Conservation (phyloP, 2,329 filamentous ascomycete species). For the Trichoderma koningii region DNA sequence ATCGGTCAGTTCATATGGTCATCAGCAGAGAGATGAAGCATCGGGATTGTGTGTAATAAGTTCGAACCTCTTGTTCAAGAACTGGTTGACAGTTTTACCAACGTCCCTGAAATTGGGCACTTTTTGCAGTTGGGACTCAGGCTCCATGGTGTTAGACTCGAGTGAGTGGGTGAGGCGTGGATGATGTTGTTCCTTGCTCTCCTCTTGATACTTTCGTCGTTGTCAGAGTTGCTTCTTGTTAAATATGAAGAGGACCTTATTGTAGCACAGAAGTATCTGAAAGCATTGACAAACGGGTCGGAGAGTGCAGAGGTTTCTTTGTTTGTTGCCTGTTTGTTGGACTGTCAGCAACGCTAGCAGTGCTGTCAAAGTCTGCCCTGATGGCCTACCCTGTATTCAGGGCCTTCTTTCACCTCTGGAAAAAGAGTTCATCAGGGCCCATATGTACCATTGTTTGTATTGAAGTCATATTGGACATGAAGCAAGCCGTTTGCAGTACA, state of each 20-base stretch:
- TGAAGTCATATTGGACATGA: too few species aligned
- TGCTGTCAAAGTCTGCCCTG: too few species aligned
- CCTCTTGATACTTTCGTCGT: too few species aligned
- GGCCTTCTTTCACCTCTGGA: not conserved
- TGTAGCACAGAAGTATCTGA: too few species aligned
- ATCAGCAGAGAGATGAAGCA: not conserved
- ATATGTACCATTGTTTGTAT: too few species aligned
- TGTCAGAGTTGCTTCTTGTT: too few species aligned
- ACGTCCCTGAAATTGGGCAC: conserved; percentile 79
- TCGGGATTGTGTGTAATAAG: not conserved
- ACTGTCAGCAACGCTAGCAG: conserved; percentile 1
- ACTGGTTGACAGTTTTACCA: conserved; percentile 64
- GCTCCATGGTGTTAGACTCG: conserved; percentile 10
- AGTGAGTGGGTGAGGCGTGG: not conserved
- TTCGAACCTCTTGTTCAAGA: conserved; percentile 55
- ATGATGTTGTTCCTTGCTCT: too few species aligned
- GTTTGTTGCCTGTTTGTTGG: not conserved
- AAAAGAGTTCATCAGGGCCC: too few species aligned
- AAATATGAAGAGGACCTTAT: too few species aligned
- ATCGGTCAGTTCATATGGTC: conserved; percentile 18
- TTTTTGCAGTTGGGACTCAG: conserved; percentile 31
- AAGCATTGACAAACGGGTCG: too few species aligned
- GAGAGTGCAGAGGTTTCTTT: too few species aligned
- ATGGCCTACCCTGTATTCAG: not conserved
- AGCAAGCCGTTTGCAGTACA: too few species aligned